Base-by-base conservation (phyloP, 768 basidiomycete species). In the Gloeopeniophorella convolvens region DNA sequence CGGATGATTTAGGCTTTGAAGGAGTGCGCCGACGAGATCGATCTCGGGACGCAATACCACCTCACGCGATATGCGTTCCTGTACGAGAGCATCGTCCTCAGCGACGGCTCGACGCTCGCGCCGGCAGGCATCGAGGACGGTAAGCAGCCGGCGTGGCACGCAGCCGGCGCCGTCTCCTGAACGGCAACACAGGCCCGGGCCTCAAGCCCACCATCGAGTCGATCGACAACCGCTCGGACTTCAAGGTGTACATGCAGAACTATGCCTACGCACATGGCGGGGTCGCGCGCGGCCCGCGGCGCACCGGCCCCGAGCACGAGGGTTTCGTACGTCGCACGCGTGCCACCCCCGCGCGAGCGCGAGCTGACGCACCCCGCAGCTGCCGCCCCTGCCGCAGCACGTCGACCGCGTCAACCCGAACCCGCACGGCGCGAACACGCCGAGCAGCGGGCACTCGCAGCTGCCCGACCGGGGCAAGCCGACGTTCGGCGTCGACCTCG, bases 21-120 rank as follows among this genome's bases (percentile, higher is more conserved):
- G 65, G 93, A 97, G 65, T 90, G 90, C 60, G 80, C 89, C 21
- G 95, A 97, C 61, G 96, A 99, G 67, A 82, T 97, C 46, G 96
- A 99, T 65, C 73, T 96, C 36, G 96, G 94, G n/a, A 93, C 90
- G 4, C 95, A 98, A 67, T 99, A 97, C 66, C 95, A 98, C 66
- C 72, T 98, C 40, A 86, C 91, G 0, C 78, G 94, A 67, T 98
- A 96, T 65, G 89, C 92, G 1, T 98, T 91, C 69, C 70, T 98
- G 20, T 94, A 88, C 60, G 96, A 99, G 67, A 89, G 84, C 59
- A 85, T 89, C 21, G 77, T 96, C 2, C 72, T 98, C 16, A 86
- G 80, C 58, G 96, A 99, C 54, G 96, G 92, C 2, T 77, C 83
- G 1, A 87, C 87, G 2, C 69, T 99, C 20, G 79, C 89, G 35